phyloP scores from a whole-genome alignment of 805 yeast species.

The Wickerhamomyces strasburgensis region DNA sequence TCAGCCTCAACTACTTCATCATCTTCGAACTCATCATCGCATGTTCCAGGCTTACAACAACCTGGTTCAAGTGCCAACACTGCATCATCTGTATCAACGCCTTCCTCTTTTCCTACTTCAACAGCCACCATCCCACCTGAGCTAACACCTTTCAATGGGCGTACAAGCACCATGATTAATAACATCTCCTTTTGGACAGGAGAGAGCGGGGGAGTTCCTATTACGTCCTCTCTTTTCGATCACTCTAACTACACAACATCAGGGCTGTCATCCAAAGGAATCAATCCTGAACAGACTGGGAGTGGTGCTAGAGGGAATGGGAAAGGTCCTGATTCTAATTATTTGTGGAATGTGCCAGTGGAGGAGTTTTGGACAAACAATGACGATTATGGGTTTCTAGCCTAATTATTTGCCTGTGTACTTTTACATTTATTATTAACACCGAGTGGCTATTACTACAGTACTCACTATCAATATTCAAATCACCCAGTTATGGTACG shows the following conservation, averaged over 20 bases:
- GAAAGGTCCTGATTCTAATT: slow-evolving; percentile 6
- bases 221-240: slow-evolving; percentile 21
- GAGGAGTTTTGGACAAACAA: slow-evolving; percentile 47
- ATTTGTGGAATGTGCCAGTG: slow-evolving; percentile 28
- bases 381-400: slow-evolving; percentile 44
- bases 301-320: neutral
- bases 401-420: no score
- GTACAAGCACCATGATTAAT: slow-evolving; percentile 56
- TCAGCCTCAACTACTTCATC: slow-evolving; percentile 7
- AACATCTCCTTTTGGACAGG: slow-evolving; percentile 60
- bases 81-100: slow-evolving; percentile 13
- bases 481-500: no score
- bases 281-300: slow-evolving; percentile 4
- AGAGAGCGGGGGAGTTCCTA: slow-evolving; percentile 32
- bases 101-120: slow-evolving; percentile 12
- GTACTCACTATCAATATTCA: no score
- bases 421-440: no score
- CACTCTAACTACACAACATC: slow-evolving; percentile 15
- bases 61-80: slow-evolving; percentile 4
- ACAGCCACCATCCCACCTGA: slow-evolving; percentile 10
- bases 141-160: slow-evolving; percentile 29
- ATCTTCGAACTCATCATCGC: no score
- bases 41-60: neutral
- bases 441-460: no score
- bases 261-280: slow-evolving; percentile 3